These are phyloP conservation scores for Phaffomyces thermotolerans DNA, from an alignment of 805 yeast species.

Conservation along the genomic window DNA sequence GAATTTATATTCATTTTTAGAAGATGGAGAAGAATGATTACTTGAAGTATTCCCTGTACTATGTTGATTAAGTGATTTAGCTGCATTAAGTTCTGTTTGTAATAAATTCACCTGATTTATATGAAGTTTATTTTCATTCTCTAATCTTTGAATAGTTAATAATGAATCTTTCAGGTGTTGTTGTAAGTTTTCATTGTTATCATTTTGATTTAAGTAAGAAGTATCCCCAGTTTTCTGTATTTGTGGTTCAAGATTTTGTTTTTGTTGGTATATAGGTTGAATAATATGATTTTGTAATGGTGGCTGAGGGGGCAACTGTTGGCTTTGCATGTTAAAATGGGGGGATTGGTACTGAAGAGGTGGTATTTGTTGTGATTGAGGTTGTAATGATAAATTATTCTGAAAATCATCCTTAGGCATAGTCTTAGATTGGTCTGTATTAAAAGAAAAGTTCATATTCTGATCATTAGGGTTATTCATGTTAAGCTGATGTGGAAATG, in stretches of 20 bases:
- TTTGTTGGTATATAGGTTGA: not conserved
- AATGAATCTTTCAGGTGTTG: constrained; percentile 13
- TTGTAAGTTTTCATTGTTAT: constrained; percentile 1
- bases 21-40: constrained; percentile 1
- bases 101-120: constrained; percentile 6
- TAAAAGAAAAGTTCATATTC: too few relatives aligned
- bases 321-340: constrained; percentile 1
- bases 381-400: too few relatives aligned
- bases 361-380: too few relatives aligned
- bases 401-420: too few relatives aligned
- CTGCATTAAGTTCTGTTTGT: constrained; percentile 8
- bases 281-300: not conserved
- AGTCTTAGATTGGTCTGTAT: too few relatives aligned
- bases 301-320: not conserved
- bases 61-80: not conserved
- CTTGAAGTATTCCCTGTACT: not conserved
- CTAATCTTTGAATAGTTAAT: constrained; percentile 12
- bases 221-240: too few relatives aligned
- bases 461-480: too few relatives aligned
- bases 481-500: too few relatives aligned
- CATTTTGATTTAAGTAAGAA: too few relatives aligned
- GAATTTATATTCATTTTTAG: constrained; percentile 12
- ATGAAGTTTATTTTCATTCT: constrained; percentile 10
- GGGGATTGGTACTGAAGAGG: too few relatives aligned
- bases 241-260: constrained; percentile 1